A percentile compares a stretch with the other conserved stretches of the same genome.
Evolutionary conservation across 768 basidiomycete species (phyloP).

Genomic region (Mrakia blollopis): DNA sequence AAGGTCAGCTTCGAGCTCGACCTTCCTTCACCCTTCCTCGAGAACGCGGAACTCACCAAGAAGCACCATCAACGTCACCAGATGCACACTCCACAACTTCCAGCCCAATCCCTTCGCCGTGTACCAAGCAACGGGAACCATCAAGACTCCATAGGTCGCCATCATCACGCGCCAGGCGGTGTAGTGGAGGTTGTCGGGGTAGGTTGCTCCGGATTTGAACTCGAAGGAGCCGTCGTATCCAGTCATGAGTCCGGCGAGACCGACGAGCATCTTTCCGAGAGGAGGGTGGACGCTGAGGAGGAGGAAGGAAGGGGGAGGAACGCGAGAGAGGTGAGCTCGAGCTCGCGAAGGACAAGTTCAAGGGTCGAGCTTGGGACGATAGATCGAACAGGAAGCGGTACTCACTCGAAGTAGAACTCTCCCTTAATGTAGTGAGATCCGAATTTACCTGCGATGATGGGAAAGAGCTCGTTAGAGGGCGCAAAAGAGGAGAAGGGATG

Average conservation of each 20-base stretch:
- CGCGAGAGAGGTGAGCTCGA: background rate
- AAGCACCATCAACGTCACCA: constrained; percentile 89
- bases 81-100: constrained; percentile 80
- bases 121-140: constrained; percentile 96
- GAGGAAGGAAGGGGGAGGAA: background rate
- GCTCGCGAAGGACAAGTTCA: background rate
- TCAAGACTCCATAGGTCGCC: constrained; percentile 85
- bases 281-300: constrained; percentile 73
- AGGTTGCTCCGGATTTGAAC: constrained; percentile 83
- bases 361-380: background rate
- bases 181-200: constrained; percentile 80
- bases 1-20: background rate
- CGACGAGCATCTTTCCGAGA: constrained; percentile 97
- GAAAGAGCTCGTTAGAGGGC: background rate
- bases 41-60: constrained; percentile 56
- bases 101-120: constrained; percentile 91
- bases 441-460: constrained; percentile 58
- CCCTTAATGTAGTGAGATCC: constrained; percentile 96
- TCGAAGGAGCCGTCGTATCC: constrained; percentile 91
- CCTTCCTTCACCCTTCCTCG: background rate
- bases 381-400: background rate
- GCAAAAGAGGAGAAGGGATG: background rate
- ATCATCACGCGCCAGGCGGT: constrained; percentile 93
- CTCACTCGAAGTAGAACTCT: constrained; percentile 91
- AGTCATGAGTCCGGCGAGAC: constrained; percentile 78